Evolutionary conservation across 1,139 yeast species (phyloP), one percentile per base, ranked within the genome.

Genomic region (Suhomyces yuchorum): DNA sequence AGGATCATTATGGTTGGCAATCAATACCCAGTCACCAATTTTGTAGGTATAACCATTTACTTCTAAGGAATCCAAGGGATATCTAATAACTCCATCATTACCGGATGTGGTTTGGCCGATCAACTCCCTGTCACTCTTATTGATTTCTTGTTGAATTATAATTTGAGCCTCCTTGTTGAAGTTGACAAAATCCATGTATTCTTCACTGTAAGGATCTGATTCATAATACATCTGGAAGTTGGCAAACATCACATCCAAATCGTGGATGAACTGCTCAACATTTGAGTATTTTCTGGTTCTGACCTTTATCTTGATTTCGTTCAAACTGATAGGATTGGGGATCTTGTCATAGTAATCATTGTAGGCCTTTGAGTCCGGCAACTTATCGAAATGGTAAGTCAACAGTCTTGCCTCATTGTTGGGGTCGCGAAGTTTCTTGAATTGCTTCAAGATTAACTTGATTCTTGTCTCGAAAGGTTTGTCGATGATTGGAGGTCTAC

Each of bases 401-500:
- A 87, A 66, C 43, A 73, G 62, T 38, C 81, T 73, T 44, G 73
- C 76, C 14, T 77, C 76, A 42, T 73, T 75, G 47, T 70, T 66
- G 5, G 78, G 75, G 56, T 81, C 84, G 46, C 82, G 79, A 50
- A 87, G 84, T 61, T 87, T 87, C 59, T 90, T 87, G 60, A 93
- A 76, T 43, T 83, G 85, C 62, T 96, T 84, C 73, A 92, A 72
- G 38, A 93, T 85, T 53, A 89, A 84, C 66, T 92, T 92, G 63
- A 92, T 91, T 54, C 97, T 78, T 58, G 90, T 91, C 67, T 93
- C 97, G 66, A 87, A 92, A 4, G 97, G 97, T 59, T 87, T 84
- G 66, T 92, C 98, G 49, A 92, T 95, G 46, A 92, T 88, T 1
- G 98, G 98, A 8, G 98, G 98, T 61, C 97, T 81, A 37, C 97